These are phyloP conservation scores for Paxillus rubicundulus DNA, from an alignment of 768 basidiomycete species.

Conservation along the genomic window DNA sequence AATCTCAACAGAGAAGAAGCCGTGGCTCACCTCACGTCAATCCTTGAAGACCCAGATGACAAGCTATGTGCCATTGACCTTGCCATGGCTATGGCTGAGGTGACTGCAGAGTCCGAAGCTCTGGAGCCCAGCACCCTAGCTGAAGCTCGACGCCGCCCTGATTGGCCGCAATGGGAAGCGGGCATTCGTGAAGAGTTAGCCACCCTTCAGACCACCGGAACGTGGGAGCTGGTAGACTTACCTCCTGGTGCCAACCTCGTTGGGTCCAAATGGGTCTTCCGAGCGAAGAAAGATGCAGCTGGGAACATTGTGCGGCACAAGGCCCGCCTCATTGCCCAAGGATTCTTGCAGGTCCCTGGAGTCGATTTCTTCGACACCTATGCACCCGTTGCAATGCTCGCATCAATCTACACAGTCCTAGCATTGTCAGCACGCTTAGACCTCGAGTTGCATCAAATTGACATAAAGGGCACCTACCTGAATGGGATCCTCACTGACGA, in stretches of 20 bases:
- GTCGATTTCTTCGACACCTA: slow-evolving; percentile 40
- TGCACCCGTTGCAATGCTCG: slow-evolving; percentile 29
- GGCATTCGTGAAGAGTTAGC: slow-evolving; percentile 5
- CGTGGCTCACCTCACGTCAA: too few species aligned
- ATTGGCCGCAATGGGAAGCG: slow-evolving; percentile 18
- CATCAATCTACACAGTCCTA: slow-evolving; percentile 23
- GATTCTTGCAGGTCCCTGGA: slow-evolving; percentile 40
- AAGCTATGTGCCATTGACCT: too few species aligned
- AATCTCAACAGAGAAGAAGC: too few species aligned
- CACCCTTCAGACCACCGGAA: slow-evolving; percentile 19
- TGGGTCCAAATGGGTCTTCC: slow-evolving; percentile 39
- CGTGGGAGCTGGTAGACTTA: slow-evolving; percentile 25
- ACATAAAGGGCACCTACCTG: slow-evolving; percentile 24
- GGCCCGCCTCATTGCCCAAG: slow-evolving; percentile 40
- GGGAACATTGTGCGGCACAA: slow-evolving; percentile 35
- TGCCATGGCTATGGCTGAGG: too few species aligned
- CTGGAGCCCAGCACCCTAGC: slow-evolving; percentile 8
- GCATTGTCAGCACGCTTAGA: slow-evolving; percentile 19
- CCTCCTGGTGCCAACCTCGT: slow-evolving; percentile 34
- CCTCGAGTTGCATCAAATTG: slow-evolving; percentile 25
- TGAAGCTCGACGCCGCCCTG: slow-evolving; percentile 22
- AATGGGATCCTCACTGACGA: slow-evolving; percentile 17
- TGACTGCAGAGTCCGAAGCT: too few species aligned
- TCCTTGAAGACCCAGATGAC: too few species aligned
- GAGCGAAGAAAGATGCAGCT: slow-evolving; percentile 30